phyloP scores from a whole-genome alignment of 2,329 filamentous ascomycete genomes.

The Neofusicoccum kwambonambiense region DNA sequence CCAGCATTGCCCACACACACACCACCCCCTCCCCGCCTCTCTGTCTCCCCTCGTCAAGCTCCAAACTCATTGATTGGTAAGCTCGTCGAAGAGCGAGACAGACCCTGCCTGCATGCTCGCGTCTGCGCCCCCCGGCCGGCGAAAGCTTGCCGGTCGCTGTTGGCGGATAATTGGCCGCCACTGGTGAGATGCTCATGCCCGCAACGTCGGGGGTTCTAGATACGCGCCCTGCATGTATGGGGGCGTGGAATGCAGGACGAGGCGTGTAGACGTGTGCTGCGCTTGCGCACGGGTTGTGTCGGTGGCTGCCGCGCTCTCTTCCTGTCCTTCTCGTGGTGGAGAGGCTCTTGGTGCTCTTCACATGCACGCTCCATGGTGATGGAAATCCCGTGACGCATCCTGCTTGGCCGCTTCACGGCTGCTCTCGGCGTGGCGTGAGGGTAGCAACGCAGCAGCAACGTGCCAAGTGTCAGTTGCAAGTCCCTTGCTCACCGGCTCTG shows the following conservation, averaged over 20 bases:
- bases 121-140: neutral
- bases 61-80: slow-evolving; percentile 7
- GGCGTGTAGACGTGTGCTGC: neutral
- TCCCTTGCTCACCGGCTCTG: neutral
- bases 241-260: neutral
- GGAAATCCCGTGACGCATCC: neutral
- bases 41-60: neutral
- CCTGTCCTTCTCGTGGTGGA: neutral
- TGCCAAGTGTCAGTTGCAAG: neutral
- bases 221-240: neutral
- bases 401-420: neutral
- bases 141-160: neutral
- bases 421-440: neutral
- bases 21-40: neutral
- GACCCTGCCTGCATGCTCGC: neutral
- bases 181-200: neutral
- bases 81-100: neutral
- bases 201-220: neutral
- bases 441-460: neutral
- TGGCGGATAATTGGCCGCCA: neutral
- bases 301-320: neutral
- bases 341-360: neutral
- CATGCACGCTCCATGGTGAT: neutral
- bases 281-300: neutral
- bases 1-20: neutral